Evolutionary conservation across 1,284 basidiomycete genomes (phyloP), one percentile per base, ranked within the genome.

Genomic region (Heimioporus retisporus): DNA sequence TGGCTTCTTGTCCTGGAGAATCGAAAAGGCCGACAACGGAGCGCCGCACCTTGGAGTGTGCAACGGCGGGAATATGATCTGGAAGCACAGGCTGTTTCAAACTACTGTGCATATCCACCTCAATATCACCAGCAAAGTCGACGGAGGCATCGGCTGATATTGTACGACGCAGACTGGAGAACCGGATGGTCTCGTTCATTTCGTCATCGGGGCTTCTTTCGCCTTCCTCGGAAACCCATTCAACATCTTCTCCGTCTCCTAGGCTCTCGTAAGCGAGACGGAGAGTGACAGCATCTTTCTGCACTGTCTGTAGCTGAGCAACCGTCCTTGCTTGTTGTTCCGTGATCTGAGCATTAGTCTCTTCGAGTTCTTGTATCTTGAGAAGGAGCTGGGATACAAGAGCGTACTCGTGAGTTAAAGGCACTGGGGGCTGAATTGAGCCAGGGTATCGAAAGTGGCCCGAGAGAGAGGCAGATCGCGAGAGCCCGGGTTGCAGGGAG

Each of bases 331-430:
- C 77, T 73, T 95, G 92, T 75, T 94, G 88, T 67, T 86, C 82
- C 55, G 89, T 81, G 68, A 97, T 94, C 68, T 87, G 84, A 21
- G 83, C 70, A 74, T 97, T 94, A 16, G 93, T 86, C 65, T 91
- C 84, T 74, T 95, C 92, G 1, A 96, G 83, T 75, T 96, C 94
- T 40, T 86, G 83, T 60, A 96, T 92, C 80, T 95, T 96, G n/a
- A 81, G 73, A 43, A 95, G 78, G 6, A 96, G 85, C 75, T 94
- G 90, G 2, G 88, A 82, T 19, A 96, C 86, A 61, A 95, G 81
- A 18, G 85, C 84, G 40, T 86, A 85, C 71, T 93, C 84, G 50
- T 78, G 73, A 4, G 69, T 70, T 40, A 66, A 58, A 16, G 68
- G 35, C 19, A 63, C 66, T 8, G 77, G 70, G 19, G 71, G 53